phyloP scores from a whole-genome alignment of 2,329 filamentous ascomycete species.

The Myrmaecium sp. region DNA sequence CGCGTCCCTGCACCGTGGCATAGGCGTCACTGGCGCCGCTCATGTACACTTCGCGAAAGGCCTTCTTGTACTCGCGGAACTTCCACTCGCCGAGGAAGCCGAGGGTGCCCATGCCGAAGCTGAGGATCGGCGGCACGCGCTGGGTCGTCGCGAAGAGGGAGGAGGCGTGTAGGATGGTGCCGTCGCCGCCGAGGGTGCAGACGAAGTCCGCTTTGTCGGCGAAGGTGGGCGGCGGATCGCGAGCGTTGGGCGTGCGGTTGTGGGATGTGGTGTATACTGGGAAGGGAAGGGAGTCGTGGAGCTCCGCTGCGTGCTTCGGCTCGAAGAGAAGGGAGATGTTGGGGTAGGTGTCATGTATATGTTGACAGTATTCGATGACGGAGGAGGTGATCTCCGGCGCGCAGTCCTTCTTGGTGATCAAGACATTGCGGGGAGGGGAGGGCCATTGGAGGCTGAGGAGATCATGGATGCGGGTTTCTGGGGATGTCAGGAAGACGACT shows the following conservation, averaged over 20 bases:
- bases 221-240: slow-evolving; percentile 18
- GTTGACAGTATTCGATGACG: slow-evolving; percentile 42
- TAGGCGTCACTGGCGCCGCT: slow-evolving; percentile 40
- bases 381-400: slow-evolving; percentile 37
- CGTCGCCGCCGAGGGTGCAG: slow-evolving; percentile 82
- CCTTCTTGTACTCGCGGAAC: slow-evolving; percentile 79
- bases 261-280: slow-evolving; percentile 40
- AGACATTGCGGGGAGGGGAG: slow-evolving; percentile 47
- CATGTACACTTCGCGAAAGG: slow-evolving; percentile 89
- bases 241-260: slow-evolving; percentile 13
- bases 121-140: slow-evolving; percentile 75
- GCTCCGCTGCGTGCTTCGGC: slow-evolving; percentile 49
- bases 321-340: slow-evolving; percentile 72
- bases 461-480: slow-evolving; percentile 41
- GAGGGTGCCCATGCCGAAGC: slow-evolving; percentile 92
- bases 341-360: slow-evolving; percentile 67
- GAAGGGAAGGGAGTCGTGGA: slow-evolving; percentile 55
- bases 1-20: slow-evolving; percentile 15
- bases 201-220: slow-evolving; percentile 75
- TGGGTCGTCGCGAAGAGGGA: slow-evolving; percentile 70
- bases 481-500: too few relatives aligned
- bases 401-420: slow-evolving; percentile 51
- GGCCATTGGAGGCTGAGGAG: slow-evolving; percentile 52
- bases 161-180: slow-evolving; percentile 72
- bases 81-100: slow-evolving; percentile 96